phyloP scores from a whole-genome alignment of 352 stramenopile genomes.

The Pythium dissotocum region DNA sequence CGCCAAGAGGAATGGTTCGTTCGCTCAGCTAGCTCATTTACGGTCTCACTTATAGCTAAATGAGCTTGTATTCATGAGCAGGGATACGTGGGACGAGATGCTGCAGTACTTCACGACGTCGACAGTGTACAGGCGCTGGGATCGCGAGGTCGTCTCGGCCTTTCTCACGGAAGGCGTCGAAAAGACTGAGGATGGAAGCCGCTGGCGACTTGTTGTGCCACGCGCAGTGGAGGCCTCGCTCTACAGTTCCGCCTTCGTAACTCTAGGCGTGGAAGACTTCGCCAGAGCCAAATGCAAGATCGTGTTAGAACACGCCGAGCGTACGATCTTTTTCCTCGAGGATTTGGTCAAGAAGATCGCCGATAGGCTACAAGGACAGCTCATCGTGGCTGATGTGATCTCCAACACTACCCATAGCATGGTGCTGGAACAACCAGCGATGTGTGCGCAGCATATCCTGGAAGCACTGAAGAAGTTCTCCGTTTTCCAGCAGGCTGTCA shows the following conservation, averaged over 20 bases:
- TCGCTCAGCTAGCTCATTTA: no score
- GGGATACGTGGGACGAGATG: background rate
- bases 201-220: conserved; percentile 6
- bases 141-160: background rate
- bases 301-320: background rate
- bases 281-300: conserved; percentile 14
- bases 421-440: no score
- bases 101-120: background rate
- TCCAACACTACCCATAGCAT: no score
- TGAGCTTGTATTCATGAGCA: no score
- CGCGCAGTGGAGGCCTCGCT: background rate
- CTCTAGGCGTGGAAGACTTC: conserved; percentile 2
- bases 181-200: conserved; percentile 13
- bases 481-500: no score
- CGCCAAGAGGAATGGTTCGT: background rate
- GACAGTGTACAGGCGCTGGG: conserved; percentile 1
- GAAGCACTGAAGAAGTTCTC: no score
- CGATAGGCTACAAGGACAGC: no score
- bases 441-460: no score
- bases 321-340: no score
- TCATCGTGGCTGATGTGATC: no score
- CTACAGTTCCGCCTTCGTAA: background rate
- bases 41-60: no score
- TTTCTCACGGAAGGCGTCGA: conserved; percentile 18
- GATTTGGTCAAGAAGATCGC: no score